Base-by-base conservation (phyloP, 1,139 yeast genomes). In the Protomyces pachydermus region DNA sequence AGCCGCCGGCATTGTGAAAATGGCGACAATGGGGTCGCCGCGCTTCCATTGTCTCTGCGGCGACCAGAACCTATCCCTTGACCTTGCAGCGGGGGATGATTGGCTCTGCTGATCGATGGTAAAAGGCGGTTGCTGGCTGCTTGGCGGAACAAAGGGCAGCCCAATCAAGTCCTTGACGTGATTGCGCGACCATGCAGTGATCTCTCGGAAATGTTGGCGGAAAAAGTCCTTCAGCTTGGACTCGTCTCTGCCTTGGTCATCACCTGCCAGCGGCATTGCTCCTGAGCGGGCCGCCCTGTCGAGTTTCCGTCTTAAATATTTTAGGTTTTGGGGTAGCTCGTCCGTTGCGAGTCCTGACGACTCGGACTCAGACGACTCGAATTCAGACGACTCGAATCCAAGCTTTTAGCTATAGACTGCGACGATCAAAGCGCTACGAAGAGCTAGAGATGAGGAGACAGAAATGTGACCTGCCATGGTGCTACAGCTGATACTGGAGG, bases 11-110 rank as follows among this genome's bases (percentile, higher is more conserved):
- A 10, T 18, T 14, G 62, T 38, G 18, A 51, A 58, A 48, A 54
- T 16, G 12, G 56, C 62, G 5, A 58, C 54, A 9, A 58, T 35
- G 16, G 62, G 62, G 23, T 58, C 62, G 10, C 62, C 62, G 6
- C 50, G 52, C 45, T 58, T 56, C 62, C 62, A 58, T 34, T 52
- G 38, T 32, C 54, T 25, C 12, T 55, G 53, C 12, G 56, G 39
- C 10, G 56, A 25, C 45, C 34, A 58, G 52, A 28, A 58, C n/a
- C 42, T 38, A 10, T 37, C 28, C 18, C 56, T 34, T 28, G 56
- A 39, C 12, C 20, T 42, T 10, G 56, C 38, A 23, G 51, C n/a
- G 4, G 10, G 12, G 1, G 20, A 9, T 42, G 12, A 3, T 23
- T 42, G 48, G 12, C 16, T 18, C 48, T 42, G 48, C 10, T n/a